Evolutionary conservation across 164 flowering plant species (phyloP), one percentile per base, ranked within the genome.

Genomic region (Piper betle): DNA sequence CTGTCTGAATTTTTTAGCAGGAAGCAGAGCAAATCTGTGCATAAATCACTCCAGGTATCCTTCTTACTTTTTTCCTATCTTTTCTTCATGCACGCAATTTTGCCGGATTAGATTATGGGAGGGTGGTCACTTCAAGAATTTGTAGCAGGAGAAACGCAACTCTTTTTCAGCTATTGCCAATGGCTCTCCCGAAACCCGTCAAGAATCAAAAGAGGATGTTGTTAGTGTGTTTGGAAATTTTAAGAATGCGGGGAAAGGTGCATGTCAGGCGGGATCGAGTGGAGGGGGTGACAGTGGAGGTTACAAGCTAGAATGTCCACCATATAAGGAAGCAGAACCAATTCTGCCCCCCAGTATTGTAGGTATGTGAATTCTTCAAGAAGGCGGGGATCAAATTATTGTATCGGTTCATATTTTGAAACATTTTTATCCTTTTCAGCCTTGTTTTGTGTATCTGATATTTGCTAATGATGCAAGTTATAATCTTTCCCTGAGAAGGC

Each of bases 1-100:
- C 58, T 55, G 17, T 33, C 58, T 55, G 58, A 55, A 13, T 55
- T 55, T 39, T 55, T 55, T 10, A 55, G 25, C 2, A 38, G 58
- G 25, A 55, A 55, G 39, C 8, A 25, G 1, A 38, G 38, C 2
- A 55, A 55, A 55, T 39, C 58, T 17, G 13, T 25, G 5, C 15
- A 55, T 10, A 55, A 55, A 38, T 12, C 58, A 25, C 15, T 55
- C 13, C 58, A 55, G 58, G 58, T 55, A 55, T 9, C 13, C 33
- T 55, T 55, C 33, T 6, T 1, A 20, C 4, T 55, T 4, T 3
- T 12, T 3, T 20, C 0, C 15, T 55, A 6, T 9, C 13, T 33
- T 25, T 2, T 55, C 12, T 55, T 39, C 58, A 55, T 55, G 7
- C 12, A 25, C 33, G 33, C 33, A 25, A 25, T 25, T 25, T 25